phyloP scores from a whole-genome alignment of 257 asterid species.

The Lantana camara region DNA sequence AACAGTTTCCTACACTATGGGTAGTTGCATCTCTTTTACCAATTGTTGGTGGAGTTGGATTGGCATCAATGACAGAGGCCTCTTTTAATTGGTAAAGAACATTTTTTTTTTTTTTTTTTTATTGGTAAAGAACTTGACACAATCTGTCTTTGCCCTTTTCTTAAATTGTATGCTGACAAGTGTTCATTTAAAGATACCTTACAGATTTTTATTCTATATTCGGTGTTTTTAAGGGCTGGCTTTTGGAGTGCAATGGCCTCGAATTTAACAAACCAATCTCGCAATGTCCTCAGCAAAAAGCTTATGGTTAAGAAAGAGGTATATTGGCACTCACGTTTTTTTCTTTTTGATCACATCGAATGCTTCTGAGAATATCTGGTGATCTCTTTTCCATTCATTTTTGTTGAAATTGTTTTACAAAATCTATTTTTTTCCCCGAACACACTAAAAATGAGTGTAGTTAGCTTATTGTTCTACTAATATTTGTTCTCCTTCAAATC shows the following conservation, averaged over 20 bases:
- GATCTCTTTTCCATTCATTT: not conserved
- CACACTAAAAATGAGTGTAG: not conserved
- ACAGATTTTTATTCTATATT: conserved; percentile 16
- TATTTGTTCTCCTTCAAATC: not conserved
- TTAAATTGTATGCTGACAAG: not conserved
- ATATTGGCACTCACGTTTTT: conserved; percentile 2
- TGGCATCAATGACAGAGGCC: conserved; percentile 91
- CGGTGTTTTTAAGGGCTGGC: conserved; percentile 70
- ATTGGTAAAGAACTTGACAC: conserved; percentile 57
- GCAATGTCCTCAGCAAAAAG: conserved; percentile 97
- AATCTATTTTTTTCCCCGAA: not conserved
- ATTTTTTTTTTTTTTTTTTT: too few relatives aligned
- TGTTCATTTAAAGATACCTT: conserved; percentile 17
- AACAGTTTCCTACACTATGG: conserved; percentile 77
- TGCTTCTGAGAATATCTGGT: conserved; percentile 1
- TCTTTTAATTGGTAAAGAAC: conserved; percentile 79
- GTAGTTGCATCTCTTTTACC: conserved; percentile 90
- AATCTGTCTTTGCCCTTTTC: conserved; percentile 18
- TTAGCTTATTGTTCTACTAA: not conserved
- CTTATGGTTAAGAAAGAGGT: conserved; percentile 96
- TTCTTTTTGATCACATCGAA: not conserved
- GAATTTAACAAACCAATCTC: conserved; percentile 89
- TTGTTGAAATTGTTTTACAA: not conserved
- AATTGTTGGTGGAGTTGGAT: conserved; percentile 89
- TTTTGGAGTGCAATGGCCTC: conserved; percentile 99